phyloP scores from a whole-genome alignment of 2,329 filamentous ascomycete species.

The Didymellaceae sp. region DNA sequence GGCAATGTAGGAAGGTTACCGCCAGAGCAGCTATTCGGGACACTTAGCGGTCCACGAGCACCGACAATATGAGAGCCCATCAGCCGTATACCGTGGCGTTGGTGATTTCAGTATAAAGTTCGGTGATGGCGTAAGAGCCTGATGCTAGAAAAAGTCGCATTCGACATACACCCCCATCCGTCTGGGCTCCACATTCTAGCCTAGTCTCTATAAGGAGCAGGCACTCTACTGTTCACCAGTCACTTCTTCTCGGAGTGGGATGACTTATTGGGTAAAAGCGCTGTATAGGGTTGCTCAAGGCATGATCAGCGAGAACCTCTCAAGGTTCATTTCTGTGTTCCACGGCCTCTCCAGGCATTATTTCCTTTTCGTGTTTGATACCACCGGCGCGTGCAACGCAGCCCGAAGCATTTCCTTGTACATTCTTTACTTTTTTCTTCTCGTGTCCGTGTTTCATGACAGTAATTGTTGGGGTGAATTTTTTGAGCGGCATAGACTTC shows the following conservation, averaged over 20 bases:
- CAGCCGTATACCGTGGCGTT: neutral
- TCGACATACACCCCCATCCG: too few relatives aligned
- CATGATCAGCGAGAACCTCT: neutral
- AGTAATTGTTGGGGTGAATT: constrained; percentile 11
- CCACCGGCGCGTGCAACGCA: constrained; percentile 19
- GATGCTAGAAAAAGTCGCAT: too few relatives aligned
- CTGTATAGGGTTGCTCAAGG: constrained; percentile 4
- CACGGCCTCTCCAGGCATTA: constrained; percentile 3
- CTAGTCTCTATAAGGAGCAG: too few relatives aligned
- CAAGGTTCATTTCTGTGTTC: constrained; percentile 6
- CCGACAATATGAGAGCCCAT: constrained; percentile 35
- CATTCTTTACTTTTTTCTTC: constrained; percentile 14
- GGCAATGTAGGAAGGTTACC: constrained; percentile 59
- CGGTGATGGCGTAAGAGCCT: neutral
- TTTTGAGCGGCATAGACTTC: constrained; percentile 1
- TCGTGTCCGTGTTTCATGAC: constrained; percentile 12
- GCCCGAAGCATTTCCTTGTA: constrained; percentile 19
- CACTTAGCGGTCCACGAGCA: constrained; percentile 41
- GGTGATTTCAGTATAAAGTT: neutral
- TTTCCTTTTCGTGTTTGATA: constrained; percentile 21
- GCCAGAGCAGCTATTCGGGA: constrained; percentile 53
- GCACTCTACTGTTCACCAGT: too few relatives aligned
- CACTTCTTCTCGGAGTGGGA: too few relatives aligned
- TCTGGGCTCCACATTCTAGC: too few relatives aligned
- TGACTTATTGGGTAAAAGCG: neutral